phyloP scores from a whole-genome alignment of 371 early-diverging fungal genomes.

The Mucor ambiguus region DNA sequence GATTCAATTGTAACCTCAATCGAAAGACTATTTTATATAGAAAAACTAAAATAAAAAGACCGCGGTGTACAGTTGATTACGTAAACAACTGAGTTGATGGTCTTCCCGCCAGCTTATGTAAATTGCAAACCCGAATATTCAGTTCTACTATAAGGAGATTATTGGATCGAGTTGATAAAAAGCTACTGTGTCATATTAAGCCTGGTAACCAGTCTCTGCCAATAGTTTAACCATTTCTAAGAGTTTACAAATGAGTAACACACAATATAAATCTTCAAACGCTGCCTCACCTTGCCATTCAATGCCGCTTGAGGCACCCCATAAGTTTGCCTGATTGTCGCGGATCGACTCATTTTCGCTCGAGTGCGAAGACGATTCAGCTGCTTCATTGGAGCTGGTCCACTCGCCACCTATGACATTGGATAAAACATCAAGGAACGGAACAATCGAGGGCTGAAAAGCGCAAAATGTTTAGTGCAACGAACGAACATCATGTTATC shows the following conservation, averaged over 20 bases:
- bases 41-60: constrained; percentile 11
- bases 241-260: background rate
- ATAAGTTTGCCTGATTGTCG: constrained; percentile 15
- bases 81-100: constrained; percentile 22
- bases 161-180: background rate
- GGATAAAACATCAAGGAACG: constrained; percentile 25
- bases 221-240: constrained; percentile 28
- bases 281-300: constrained; percentile 38
- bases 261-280: background rate
- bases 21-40: background rate
- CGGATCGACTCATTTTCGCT: background rate
- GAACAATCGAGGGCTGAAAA: constrained; percentile 28
- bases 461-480: background rate
- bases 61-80: constrained; percentile 21
- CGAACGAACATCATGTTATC: background rate
- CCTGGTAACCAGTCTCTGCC: constrained; percentile 21
- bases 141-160: background rate
- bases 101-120: constrained; percentile 12
- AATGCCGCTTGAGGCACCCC: constrained; percentile 37
- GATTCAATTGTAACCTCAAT: background rate
- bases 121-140: constrained; percentile 1
- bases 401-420: constrained; percentile 13
- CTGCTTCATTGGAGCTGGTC: background rate
- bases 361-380: background rate
- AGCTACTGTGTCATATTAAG: background rate